A percentile compares a stretch with the other conserved stretches of the same genome.
Evolutionary conservation across 148 eudicot species (phyloP).

Genomic region (Arctostaphylos glauca): DNA sequence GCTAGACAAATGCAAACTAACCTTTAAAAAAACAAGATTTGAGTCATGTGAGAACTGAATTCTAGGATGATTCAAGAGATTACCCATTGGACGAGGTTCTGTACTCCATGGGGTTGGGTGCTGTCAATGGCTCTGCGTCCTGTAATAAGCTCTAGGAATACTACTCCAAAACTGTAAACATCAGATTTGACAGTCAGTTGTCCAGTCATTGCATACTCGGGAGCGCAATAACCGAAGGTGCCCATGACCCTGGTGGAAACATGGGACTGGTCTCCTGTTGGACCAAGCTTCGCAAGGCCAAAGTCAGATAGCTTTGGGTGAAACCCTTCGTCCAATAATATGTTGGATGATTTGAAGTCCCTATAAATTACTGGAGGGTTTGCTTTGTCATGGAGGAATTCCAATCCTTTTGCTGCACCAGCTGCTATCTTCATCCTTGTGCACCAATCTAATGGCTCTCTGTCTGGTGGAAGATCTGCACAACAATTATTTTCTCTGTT

Average conservation of each 20-base stretch:
- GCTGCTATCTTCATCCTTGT: slow-evolving; percentile 28
- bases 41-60: neutral
- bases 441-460: slow-evolving; percentile 29
- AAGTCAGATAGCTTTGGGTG: slow-evolving; percentile 25
- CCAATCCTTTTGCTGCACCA: slow-evolving; percentile 30
- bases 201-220: slow-evolving; percentile 26
- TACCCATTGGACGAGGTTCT: slow-evolving; percentile 27
- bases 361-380: slow-evolving; percentile 28
- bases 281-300: slow-evolving; percentile 29
- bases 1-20: neutral
- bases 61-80: neutral
- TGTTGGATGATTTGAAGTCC: slow-evolving; percentile 30
- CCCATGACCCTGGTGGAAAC: slow-evolving; percentile 32
- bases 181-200: slow-evolving; percentile 27
- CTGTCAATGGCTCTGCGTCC: slow-evolving; percentile 29
- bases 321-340: slow-evolving; percentile 23
- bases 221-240: slow-evolving; percentile 28
- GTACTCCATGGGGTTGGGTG: slow-evolving; percentile 19
- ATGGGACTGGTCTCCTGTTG: slow-evolving; percentile 29
- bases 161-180: slow-evolving; percentile 28
- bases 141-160: slow-evolving; percentile 26
- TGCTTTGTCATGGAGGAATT: slow-evolving; percentile 29
- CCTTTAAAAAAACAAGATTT: neutral
- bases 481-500: neutral
- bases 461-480: slow-evolving; percentile 28